Percentiles rank a stretch among this genome's conserved stretches.
These are phyloP conservation scores for Arabis alpina DNA, from an alignment of 345 rosid species.

Conservation along the genomic window DNA sequence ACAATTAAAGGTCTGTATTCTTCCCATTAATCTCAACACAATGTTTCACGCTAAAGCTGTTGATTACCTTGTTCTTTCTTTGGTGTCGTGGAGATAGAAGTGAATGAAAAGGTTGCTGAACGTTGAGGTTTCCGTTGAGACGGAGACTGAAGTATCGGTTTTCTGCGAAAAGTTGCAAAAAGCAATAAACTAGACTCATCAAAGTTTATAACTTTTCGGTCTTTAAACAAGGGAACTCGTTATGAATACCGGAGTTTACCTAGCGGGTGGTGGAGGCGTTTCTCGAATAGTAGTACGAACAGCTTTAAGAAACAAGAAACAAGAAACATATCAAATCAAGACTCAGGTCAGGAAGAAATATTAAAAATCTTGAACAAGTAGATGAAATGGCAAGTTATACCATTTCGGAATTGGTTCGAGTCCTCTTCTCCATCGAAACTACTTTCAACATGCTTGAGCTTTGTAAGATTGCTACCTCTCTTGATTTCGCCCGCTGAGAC, in stretches of 20 bases:
- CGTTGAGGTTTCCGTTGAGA: slow-evolving; percentile 62
- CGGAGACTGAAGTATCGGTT: slow-evolving; percentile 68
- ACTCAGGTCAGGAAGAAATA: slow-evolving; percentile 21
- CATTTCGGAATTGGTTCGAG: slow-evolving; percentile 71
- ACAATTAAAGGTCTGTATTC: not conserved
- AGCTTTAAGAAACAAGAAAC: slow-evolving; percentile 46
- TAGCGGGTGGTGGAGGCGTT: slow-evolving; percentile 56
- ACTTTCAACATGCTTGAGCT: slow-evolving; percentile 62
- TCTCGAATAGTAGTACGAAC: slow-evolving; percentile 77
- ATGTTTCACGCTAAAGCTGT: not conserved
- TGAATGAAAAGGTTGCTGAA: slow-evolving; percentile 76
- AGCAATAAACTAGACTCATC: not conserved
- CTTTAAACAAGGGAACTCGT: not conserved
- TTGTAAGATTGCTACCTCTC: slow-evolving; percentile 56
- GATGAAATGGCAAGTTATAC: slow-evolving; percentile 43
- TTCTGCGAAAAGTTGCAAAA: slow-evolving; percentile 60
- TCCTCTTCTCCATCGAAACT: slow-evolving; percentile 75
- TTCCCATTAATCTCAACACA: not conserved
- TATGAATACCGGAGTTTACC: slow-evolving; percentile 45
- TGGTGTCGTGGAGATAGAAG: slow-evolving; percentile 56
- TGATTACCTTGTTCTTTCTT: slow-evolving; percentile 68
- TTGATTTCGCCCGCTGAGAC: slow-evolving; percentile 81
- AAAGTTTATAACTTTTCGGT: not conserved
- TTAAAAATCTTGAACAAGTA: slow-evolving; percentile 4
- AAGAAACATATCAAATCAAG: slow-evolving; percentile 38